Evolutionary conservation across 2,329 filamentous ascomycete genomes (phyloP), one percentile per base, ranked within the genome.

Genomic region (Fusarium sp.): DNA sequence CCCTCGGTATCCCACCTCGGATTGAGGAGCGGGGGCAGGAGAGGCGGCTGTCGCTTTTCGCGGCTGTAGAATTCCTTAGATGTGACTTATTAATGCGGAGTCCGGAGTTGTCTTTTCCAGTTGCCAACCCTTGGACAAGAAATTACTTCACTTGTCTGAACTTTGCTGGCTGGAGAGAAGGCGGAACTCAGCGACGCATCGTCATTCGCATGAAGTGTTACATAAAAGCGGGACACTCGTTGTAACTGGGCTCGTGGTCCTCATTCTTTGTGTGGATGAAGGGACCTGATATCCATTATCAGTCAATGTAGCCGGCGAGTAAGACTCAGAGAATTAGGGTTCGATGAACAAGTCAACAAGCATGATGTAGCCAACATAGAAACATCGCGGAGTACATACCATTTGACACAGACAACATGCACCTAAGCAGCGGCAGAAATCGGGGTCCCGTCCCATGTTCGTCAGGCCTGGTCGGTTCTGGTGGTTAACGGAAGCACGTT

Each of bases 21-120:
- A 42, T 36, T 49, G 22, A 41, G 33, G 39, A 65, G 61, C 45
- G 50, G 59, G 64, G 64, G 25, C 27, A 38, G 25, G 22, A 22
- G 35, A 45, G 50, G 65, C 65, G 65, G 61, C 56, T 73, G 71
- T 75, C 73, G 75, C 75, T 58, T 75, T 74, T 60, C 68, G 75
- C 75, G 75, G 75, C 73, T 76, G 69, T 61, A 54, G 46, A 45
- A 50, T 56, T 49, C 52, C 31, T 39, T 50, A 65, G 41, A 68
- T 50, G 39, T 68, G 53, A 54, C 54, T 39, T 25, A 25, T 25
- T 25, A 35, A 42, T 64, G 33, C 38, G 61, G 65, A 66, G 49
- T 33, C 27, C 33, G 46, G 41, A 67, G 44, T 52, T 70, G 58
- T 62, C 42, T 35, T 61, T 29, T 36, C 52, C 53, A 46, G 36